Percentiles rank a stretch among this genome's conserved stretches.
phyloP scores from a whole-genome alignment of 345 rosid species.

The Eucalyptus marginata region DNA sequence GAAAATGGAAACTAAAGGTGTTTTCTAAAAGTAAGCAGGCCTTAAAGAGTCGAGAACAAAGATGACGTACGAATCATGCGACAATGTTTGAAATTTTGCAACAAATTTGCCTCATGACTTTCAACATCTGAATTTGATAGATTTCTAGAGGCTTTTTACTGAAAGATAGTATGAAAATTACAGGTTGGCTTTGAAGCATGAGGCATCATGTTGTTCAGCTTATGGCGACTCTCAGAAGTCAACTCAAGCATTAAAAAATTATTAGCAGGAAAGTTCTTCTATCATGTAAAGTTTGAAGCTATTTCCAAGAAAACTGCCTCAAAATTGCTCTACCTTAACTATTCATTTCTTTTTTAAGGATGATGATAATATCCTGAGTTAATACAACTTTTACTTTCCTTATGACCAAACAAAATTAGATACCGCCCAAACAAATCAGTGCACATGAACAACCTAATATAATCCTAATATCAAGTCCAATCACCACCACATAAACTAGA shows the following conservation, averaged over 20 bases:
- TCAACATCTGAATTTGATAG: not conserved
- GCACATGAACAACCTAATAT: too few species aligned
- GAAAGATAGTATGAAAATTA: not conserved
- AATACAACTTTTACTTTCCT: not conserved
- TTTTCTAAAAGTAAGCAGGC: too few species aligned
- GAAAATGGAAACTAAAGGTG: too few species aligned
- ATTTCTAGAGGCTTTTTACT: not conserved
- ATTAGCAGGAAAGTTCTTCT: not conserved
- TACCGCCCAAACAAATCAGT: not conserved
- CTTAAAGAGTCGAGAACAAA: too few species aligned
- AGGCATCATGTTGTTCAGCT: not conserved
- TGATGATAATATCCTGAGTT: not conserved
- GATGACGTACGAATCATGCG: not conserved
- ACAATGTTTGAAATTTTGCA: not conserved
- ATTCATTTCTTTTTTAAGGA: not conserved
- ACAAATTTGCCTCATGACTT: not conserved
- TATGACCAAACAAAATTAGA: not conserved
- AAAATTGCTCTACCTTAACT: not conserved
- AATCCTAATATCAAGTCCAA: not conserved
- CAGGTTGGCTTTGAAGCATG: not conserved
- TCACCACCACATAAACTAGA: not conserved
- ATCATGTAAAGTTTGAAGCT: too few species aligned
- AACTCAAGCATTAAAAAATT: not conserved
- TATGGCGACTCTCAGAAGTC: not conserved
- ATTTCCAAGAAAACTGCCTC: not conserved